phyloP scores from a whole-genome alignment of 768 basidiomycete species.

The Chalciporus pseudorubinellus region DNA sequence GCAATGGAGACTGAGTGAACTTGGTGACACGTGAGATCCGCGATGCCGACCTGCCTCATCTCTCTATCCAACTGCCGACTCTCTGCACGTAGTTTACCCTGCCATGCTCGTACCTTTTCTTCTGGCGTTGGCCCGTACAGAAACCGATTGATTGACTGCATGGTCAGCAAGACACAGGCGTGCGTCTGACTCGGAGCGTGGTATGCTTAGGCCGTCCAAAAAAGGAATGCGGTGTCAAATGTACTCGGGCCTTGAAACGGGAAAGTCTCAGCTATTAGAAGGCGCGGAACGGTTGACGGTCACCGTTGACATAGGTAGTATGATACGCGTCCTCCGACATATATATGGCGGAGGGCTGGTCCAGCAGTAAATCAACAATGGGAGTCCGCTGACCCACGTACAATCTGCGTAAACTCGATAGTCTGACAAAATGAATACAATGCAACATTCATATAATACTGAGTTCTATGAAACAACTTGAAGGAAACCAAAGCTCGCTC shows the following conservation, averaged over 20 bases:
- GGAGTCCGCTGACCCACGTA: background rate
- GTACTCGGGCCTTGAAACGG: too few relatives aligned
- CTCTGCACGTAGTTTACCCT: conserved; percentile 79
- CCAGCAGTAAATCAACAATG: too few relatives aligned
- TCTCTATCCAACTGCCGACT: conserved; percentile 85
- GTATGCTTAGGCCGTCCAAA: background rate
- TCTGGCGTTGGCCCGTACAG: conserved; percentile 96
- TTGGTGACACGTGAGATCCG: conserved; percentile 10
- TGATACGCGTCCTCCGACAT: too few relatives aligned
- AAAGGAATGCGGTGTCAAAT: too few relatives aligned
- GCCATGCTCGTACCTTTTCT: conserved; percentile 91
- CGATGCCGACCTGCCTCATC: conserved; percentile 81
- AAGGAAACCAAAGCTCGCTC: conserved; percentile 7
- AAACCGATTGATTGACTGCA: conserved; percentile 90
- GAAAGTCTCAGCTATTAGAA: too few relatives aligned
- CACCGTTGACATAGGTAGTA: too few relatives aligned
- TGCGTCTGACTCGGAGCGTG: background rate
- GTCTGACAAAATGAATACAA: conserved; percentile 5
- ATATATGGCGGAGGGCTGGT: too few relatives aligned
- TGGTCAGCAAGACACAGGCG: conserved; percentile 28
- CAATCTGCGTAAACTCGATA: too few relatives aligned
- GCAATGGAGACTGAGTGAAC: conserved; percentile 11
- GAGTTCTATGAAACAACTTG: conserved; percentile 4
- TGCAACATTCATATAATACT: conserved; percentile 4
- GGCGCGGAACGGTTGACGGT: too few relatives aligned